Evolutionary conservation across 2,329 filamentous ascomycete species (phyloP).

Genomic region (Penicillium sp.): DNA sequence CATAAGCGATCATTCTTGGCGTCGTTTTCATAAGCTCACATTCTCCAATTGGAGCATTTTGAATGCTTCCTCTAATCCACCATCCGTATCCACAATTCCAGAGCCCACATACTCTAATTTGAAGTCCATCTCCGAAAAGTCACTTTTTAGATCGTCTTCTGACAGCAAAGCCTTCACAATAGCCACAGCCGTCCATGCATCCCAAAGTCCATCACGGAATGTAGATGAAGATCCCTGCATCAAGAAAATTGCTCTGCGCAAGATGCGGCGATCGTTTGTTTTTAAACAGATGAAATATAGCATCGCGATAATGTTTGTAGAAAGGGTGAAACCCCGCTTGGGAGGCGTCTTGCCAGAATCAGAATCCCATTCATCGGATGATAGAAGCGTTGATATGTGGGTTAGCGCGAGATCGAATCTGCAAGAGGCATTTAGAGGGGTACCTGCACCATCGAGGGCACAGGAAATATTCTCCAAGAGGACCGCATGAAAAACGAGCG

Average conservation of each 20-base stretch:
- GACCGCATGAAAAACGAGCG: slow-evolving; percentile 13
- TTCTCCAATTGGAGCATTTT: neutral
- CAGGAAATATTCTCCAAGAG: slow-evolving; percentile 10
- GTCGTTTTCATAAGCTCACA: neutral
- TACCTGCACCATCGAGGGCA: neutral
- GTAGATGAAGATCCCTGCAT: slow-evolving; percentile 16
- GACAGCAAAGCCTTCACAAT: slow-evolving; percentile 8
- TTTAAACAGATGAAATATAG: slow-evolving; percentile 28
- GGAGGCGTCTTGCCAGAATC: neutral
- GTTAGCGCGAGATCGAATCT: neutral
- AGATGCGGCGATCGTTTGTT: slow-evolving; percentile 6
- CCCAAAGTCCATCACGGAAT: slow-evolving; percentile 25
- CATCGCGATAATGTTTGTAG: slow-evolving; percentile 22
- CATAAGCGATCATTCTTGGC: too few species aligned
- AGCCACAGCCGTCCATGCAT: slow-evolving; percentile 14
- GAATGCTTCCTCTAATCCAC: slow-evolving; percentile 7
- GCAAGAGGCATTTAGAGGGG: neutral
- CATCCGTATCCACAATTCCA: slow-evolving; percentile 2
- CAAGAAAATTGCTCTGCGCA: slow-evolving; percentile 14
- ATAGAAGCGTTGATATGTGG: neutral
- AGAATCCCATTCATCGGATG: neutral
- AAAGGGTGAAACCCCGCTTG: slow-evolving; percentile 20
- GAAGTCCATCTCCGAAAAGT: neutral
- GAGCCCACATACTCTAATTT: slow-evolving; percentile 8
- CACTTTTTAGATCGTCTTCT: neutral